phyloP scores from a whole-genome alignment of 129 eudicot species.

The Smallanthus sonchifolius region DNA sequence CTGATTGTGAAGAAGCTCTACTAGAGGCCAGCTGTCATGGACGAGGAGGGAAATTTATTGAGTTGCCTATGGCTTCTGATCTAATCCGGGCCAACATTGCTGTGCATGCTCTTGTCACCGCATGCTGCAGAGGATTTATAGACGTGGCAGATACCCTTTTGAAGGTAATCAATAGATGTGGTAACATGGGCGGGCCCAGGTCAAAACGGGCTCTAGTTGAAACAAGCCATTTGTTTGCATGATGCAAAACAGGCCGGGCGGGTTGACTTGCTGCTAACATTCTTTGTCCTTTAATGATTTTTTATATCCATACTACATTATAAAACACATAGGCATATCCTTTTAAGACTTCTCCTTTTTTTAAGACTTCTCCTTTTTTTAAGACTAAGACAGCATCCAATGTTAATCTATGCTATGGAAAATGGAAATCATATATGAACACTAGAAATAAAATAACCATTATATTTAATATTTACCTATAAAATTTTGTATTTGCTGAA shows the following conservation, averaged over 20 bases:
- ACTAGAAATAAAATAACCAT: neutral
- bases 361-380: neutral
- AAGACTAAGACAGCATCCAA: neutral
- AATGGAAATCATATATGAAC: neutral
- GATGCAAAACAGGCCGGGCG: neutral
- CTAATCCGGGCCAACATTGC: slow-evolving; percentile 79
- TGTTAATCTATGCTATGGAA: neutral
- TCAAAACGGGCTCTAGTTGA: neutral
- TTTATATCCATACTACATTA: neutral
- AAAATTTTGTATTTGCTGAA: neutral
- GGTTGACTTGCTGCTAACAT: neutral
- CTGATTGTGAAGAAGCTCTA: slow-evolving; percentile 92
- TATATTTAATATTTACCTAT: no score
- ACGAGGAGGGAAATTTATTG: slow-evolving; percentile 43
- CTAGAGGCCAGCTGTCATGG: slow-evolving; percentile 87
- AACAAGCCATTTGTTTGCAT: neutral
- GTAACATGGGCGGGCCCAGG: neutral
- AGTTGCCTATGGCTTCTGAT: slow-evolving; percentile 74
- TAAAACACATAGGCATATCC: neutral
- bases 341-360: neutral
- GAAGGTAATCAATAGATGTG: slow-evolving; percentile 40
- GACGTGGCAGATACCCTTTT: slow-evolving; percentile 61
- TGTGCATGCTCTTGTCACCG: slow-evolving; percentile 82
- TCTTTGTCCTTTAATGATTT: neutral
- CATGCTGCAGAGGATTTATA: slow-evolving; percentile 84